phyloP scores from a whole-genome alignment of 1,284 basidiomycete species.

The Hymenochaete sp. region DNA sequence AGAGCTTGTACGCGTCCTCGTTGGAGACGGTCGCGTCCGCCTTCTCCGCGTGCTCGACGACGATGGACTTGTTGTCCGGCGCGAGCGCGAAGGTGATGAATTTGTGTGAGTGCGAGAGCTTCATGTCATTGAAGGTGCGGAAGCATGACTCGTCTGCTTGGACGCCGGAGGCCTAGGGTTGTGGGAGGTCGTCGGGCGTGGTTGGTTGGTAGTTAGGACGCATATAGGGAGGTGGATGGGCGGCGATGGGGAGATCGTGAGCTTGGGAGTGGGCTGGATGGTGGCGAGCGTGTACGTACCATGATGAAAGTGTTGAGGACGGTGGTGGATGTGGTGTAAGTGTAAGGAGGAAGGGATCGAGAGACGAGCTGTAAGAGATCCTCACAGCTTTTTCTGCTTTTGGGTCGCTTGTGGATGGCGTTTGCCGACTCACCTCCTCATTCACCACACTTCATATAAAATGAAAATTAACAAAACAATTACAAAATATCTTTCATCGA shows the following conservation, averaged over 20 bases:
- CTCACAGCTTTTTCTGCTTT: too few relatives aligned
- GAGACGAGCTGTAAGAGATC: too few relatives aligned
- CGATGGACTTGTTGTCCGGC: constrained; percentile 58
- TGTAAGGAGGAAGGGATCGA: too few relatives aligned
- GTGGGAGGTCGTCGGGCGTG: constrained; percentile 18
- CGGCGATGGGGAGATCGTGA: background rate
- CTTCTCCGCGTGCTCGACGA: constrained; percentile 53
- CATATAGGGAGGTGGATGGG: constrained; percentile 10
- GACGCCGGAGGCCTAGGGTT: constrained; percentile 69
- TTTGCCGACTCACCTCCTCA: too few relatives aligned
- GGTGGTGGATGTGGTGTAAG: too few relatives aligned
- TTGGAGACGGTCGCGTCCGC: constrained; percentile 14
- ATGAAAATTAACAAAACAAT: too few relatives aligned
- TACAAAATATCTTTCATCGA: too few relatives aligned
- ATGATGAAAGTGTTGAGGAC: too few relatives aligned
- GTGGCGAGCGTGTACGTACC: background rate
- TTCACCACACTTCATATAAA: too few relatives aligned
- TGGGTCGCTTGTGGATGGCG: too few relatives aligned
- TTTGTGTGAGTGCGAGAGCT: constrained; percentile 76
- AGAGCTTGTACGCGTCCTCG: constrained; percentile 31
- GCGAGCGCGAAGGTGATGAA: constrained; percentile 82
- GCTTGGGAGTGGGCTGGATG: background rate
- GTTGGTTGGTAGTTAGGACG: constrained; percentile 22
- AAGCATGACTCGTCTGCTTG: constrained; percentile 54
- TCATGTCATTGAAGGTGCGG: constrained; percentile 63